Evolutionary conservation across 163 green algal genomes (phyloP), one percentile per base, ranked within the genome.

Genomic region (Prototheca cutis): DNA sequence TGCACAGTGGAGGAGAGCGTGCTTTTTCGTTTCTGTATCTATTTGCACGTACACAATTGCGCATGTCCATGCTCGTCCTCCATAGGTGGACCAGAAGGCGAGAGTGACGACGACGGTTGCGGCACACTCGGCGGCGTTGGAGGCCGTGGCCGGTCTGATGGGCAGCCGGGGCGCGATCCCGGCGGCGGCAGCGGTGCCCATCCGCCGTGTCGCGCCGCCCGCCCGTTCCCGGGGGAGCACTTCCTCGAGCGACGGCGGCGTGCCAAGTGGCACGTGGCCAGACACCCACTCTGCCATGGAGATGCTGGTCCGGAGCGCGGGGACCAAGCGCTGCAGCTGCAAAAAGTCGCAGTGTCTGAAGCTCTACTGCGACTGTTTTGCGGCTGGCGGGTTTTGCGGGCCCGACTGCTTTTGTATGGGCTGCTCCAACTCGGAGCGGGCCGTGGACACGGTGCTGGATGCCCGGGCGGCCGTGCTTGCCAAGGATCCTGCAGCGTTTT

Each of bases 301-400:
- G n/a, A n/a, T n/a, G n/a, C n/a, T n/a, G n/a, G n/a, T n/a, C n/a
- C 80, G 64, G 68, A 72, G 30, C 75, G 76, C 48, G 80, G 80
- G 40, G 8, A 78, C 61, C 29, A 68, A 64, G 34, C 70, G 68
- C 57, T 51, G 40, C 64, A 94, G 94, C 64, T 98, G 91, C 85
- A 95, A 95, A 71, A 95, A 95, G 60, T 90, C 77, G 5, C 77
- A 84, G 40, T 98, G 91, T 77, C 78, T 98, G 3, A 98, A 98
- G 75, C 79, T 98, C 69, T 97, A 93, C 74, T 93, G 85, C 60
- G 85, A 93, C 58, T 93, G 85, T 74, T 93, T 93, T 61, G 73
- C 79, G 19, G 80, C 78, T 17, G 80, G 80, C 13, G 55, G 70
- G 19, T 89, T 74, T 60, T 93, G 85, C 70, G 55, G 71, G 17